phyloP scores from a whole-genome alignment of 257 asterid genomes.

The Leonotis leonurus region DNA sequence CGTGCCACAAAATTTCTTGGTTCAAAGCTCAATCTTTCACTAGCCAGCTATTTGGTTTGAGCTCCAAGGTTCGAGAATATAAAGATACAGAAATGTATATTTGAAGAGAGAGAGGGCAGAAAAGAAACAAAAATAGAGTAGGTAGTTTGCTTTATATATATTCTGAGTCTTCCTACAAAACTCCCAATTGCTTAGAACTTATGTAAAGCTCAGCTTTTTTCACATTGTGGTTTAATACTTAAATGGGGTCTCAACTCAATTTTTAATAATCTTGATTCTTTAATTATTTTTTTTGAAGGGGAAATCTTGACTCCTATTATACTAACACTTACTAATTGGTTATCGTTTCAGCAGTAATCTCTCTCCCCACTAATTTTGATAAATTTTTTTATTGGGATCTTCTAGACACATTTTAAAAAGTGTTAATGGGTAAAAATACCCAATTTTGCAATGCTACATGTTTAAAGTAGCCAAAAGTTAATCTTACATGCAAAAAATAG shows the following conservation, averaged over 20 bases:
- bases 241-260: no score
- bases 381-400: no score
- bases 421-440: no score
- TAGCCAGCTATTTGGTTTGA: constrained; percentile 41
- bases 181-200: background rate
- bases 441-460: no score
- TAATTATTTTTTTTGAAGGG: no score
- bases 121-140: background rate
- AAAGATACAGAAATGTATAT: background rate
- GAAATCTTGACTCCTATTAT: background rate
- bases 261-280: background rate
- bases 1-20: constrained; percentile 23
- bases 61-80: constrained; percentile 36
- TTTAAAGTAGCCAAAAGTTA: no score
- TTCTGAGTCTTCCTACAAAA: background rate
- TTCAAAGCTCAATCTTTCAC: constrained; percentile 28
- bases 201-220: background rate
- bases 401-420: no score
- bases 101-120: constrained; percentile 7
- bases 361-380: no score
- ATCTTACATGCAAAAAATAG: no score
- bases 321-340: background rate
- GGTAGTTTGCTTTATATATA: background rate
- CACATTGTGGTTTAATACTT: no score
- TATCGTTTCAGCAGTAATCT: background rate